These are phyloP conservation scores for Pythium brachiatum DNA, from an alignment of 352 stramenopile species.

Conservation along the genomic window DNA sequence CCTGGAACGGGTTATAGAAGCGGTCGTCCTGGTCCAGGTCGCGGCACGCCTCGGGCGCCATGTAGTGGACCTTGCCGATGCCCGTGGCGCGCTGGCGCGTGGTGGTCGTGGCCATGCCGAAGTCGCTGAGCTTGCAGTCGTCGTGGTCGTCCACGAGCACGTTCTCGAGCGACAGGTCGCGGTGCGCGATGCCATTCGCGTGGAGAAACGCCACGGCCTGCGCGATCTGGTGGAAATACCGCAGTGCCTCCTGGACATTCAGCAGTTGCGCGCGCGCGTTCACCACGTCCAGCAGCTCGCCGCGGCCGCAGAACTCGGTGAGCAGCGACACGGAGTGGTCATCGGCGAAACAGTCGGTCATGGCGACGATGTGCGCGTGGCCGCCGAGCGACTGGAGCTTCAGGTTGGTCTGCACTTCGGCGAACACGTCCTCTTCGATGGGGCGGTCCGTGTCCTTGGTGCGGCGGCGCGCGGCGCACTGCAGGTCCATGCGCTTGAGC, in stretches of 20 bases:
- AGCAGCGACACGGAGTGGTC: slow-evolving; percentile 62
- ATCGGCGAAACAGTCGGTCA: slow-evolving; percentile 66
- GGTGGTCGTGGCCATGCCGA: slow-evolving; percentile 56
- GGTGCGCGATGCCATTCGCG: slow-evolving; percentile 68
- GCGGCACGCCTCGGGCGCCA: slow-evolving; percentile 65
- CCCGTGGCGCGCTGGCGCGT: slow-evolving; percentile 27
- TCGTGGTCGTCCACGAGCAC: slow-evolving; percentile 67
- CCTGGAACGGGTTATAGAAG: slow-evolving; percentile 56
- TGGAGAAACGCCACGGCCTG: slow-evolving; percentile 71
- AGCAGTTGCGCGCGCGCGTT: slow-evolving; percentile 45
- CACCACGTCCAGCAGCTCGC: slow-evolving; percentile 75
- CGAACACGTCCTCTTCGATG: slow-evolving; percentile 70
- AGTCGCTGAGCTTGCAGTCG: slow-evolving; percentile 78
- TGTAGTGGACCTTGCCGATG: slow-evolving; percentile 80
- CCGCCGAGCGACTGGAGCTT: slow-evolving; percentile 54
- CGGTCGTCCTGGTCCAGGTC: slow-evolving; percentile 22
- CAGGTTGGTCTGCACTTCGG: slow-evolving; percentile 70
- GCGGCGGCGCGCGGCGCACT: slow-evolving; percentile 41
- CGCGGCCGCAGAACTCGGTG: slow-evolving; percentile 60
- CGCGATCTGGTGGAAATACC: slow-evolving; percentile 70
- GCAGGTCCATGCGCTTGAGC: slow-evolving; percentile 80
- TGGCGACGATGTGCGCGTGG: slow-evolving; percentile 63
- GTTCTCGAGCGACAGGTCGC: slow-evolving; percentile 83
- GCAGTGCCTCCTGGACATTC: slow-evolving; percentile 28
- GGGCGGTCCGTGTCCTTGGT: slow-evolving; percentile 43